Conservation (phyloP, 129 eudicot species). For the Artemisia annua region DNA sequence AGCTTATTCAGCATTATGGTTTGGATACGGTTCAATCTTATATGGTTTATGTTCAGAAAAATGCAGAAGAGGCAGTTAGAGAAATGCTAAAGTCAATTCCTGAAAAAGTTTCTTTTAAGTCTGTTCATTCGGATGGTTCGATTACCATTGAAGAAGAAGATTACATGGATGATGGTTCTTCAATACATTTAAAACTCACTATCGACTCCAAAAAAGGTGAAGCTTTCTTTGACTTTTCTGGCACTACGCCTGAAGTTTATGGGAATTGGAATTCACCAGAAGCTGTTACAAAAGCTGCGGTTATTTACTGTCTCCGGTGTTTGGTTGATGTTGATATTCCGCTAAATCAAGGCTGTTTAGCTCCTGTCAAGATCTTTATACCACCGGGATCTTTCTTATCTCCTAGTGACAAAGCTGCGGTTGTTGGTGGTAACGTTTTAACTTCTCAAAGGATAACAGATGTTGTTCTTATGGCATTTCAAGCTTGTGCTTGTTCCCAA, state of each 20-base stretch:
- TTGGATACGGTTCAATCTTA: constrained; percentile 84
- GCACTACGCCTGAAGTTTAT: constrained; percentile 92
- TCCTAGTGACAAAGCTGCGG: constrained; percentile 97
- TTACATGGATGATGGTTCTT: constrained; percentile 97
- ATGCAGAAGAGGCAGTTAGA: constrained; percentile 91
- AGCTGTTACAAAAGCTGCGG: constrained; percentile 98
- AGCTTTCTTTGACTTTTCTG: constrained; percentile 82
- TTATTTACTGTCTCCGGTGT: constrained; percentile 87
- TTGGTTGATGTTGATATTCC: constrained; percentile 92
- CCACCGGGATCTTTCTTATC: constrained; percentile 86
- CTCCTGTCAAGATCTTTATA: constrained; percentile 75
- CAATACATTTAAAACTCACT: constrained; percentile 73
- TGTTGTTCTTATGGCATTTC: constrained; percentile 84
- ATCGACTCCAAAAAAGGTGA: constrained; percentile 73
- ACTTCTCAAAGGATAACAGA: constrained; percentile 95
- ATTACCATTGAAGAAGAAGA: constrained; percentile 82
- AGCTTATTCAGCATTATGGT: constrained; percentile 90
- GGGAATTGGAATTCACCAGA: constrained; percentile 99
- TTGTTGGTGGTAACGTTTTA: constrained; percentile 93
- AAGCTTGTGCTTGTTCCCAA: constrained; percentile 97
- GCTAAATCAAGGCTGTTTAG: constrained; percentile 89
- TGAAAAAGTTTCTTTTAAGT: constrained; percentile 44
- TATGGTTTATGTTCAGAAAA: constrained; percentile 88
- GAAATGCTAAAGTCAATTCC: constrained; percentile 95
- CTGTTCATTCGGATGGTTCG: constrained; percentile 37